These are phyloP conservation scores for Tripterygium wilfordii DNA, from an alignment of 177 flowering plant species.

Conservation along the genomic window DNA sequence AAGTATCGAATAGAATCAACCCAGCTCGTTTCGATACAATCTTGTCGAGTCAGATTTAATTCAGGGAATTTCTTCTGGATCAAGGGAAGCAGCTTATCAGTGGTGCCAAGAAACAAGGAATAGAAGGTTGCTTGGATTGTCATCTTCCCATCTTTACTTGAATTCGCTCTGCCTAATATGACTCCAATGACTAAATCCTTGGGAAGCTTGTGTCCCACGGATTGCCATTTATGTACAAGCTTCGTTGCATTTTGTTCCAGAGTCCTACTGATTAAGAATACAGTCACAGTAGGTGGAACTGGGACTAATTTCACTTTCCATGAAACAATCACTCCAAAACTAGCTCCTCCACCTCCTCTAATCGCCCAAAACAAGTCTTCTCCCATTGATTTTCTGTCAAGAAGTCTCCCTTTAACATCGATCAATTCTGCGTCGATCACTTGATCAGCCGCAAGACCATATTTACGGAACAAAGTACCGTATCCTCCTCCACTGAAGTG, in stretches of 20 bases:
- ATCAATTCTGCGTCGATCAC: conserved; percentile 18
- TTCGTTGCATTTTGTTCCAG: conserved; percentile 22
- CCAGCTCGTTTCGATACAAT: conserved; percentile 34
- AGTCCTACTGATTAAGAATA: conserved; percentile 9
- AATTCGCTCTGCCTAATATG: conserved; percentile 4
- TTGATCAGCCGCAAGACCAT: conserved; percentile 20
- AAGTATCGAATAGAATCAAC: conserved; percentile 19
- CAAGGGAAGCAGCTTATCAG: conserved; percentile 6
- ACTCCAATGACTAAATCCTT: conserved; percentile 19
- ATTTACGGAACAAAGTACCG: conserved; percentile 20
- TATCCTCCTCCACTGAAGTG: conserved; percentile 29
- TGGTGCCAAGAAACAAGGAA: conserved; percentile 21
- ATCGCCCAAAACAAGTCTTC: conserved; percentile 36
- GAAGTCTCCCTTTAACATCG: conserved; percentile 16
- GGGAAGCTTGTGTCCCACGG: conserved; percentile 11
- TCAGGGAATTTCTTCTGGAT: conserved; percentile 22
- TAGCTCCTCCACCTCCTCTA: conserved; percentile 28
- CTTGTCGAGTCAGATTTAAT: conserved; percentile 14
- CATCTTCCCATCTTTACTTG: neutral
- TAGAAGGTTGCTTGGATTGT: conserved; percentile 14
- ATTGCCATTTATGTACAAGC: conserved; percentile 19
- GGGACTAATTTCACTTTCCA: conserved; percentile 14
- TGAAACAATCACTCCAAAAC: conserved; percentile 24
- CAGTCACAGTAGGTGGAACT: conserved; percentile 19
- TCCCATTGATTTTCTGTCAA: conserved; percentile 23